Evolutionary conservation across 306 rosid species (phyloP), one percentile per base, ranked within the genome.

Genomic region (Quercus berberidifolia): DNA sequence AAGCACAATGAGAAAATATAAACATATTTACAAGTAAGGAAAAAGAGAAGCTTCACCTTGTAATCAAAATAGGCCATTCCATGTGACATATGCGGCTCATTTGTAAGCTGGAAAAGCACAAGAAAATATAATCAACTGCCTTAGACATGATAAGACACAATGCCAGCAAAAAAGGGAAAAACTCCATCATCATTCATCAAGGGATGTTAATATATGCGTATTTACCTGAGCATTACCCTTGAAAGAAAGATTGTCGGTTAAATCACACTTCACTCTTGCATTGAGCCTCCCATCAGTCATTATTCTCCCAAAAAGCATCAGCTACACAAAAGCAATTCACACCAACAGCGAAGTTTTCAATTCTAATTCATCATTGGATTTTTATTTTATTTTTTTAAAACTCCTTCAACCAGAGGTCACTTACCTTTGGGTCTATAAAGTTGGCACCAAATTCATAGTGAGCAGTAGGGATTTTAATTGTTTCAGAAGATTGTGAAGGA

Each of bases 51-150:
- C 57, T 38, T 72, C 23, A 96, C 99, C 98, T 96, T 93, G 88
- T 96, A 96, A 81, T 96, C 72, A 68, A 68, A 68, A 68, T 46
- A 33, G 54, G 17, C 58, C 94, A 96, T 89, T 78, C 97, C 99
- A 79, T 96, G 99, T 14, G 99, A 96, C 98, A 93, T 93, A 55
- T 96, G 99, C 6, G 99, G 99, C 81, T 96, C 99, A 21, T 84
- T 91, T 15, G 97, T 87, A 74, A 96, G 91, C 99, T 96, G 97
- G 13, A 76, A 77, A 79, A 7, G 19, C 72, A 68, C 13, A 52
- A 75, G 46, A 41, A 41, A 8, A 41, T 41, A 8, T 41, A 41
- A 8, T 41, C 46, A 41, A 41, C 46, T 8, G 46, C 46, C 46
- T 31, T 49, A 21, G 23, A 76, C 18, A 35, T 35, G 6, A 46